Percentiles rank a stretch among this genome's conserved stretches.
Conservation (phyloP, 2,329 filamentous ascomycete genomes). For the Colletotrichum chrysophilum region DNA sequence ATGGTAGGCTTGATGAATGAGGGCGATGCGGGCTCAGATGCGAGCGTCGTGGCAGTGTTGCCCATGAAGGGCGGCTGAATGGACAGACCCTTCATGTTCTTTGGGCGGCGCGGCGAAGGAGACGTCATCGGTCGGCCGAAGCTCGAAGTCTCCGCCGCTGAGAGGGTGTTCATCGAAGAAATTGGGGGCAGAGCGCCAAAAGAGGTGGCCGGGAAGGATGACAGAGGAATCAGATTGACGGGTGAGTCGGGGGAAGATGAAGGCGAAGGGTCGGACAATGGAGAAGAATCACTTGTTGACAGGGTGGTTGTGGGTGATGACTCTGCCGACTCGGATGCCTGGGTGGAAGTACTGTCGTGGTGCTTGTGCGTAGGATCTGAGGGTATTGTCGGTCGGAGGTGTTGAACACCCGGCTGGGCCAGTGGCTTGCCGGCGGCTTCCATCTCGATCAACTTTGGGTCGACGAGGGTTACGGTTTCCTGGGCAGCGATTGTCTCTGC, state of each 20-base stretch:
- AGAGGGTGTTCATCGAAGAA: conserved; percentile 51
- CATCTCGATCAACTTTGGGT: conserved; percentile 57
- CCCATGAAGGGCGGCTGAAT: conserved; percentile 68
- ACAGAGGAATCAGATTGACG: conserved; percentile 73
- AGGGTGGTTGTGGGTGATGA: conserved; percentile 95
- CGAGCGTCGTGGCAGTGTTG: conserved; percentile 47
- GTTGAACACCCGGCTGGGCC: conserved; percentile 37
- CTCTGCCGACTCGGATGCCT: conserved; percentile 83
- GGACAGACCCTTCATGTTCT: conserved; percentile 84
- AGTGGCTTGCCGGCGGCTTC: conserved; percentile 42
- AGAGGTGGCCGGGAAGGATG: conserved; percentile 68
- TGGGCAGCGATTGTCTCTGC: conserved; percentile 58
- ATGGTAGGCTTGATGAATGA: conserved; percentile 83
- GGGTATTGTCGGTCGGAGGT: conserved; percentile 44
- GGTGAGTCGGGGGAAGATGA: conserved; percentile 93
- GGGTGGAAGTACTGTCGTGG: conserved; percentile 78
- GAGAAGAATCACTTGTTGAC: conserved; percentile 90
- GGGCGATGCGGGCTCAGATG: conserved; percentile 73
- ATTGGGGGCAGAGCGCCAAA: conserved; percentile 49
- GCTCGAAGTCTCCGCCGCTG: conserved; percentile 43
- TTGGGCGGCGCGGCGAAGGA: conserved; percentile 72
- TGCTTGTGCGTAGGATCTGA: conserved; percentile 68
- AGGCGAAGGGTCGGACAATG: conserved; percentile 87
- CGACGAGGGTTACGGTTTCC: conserved; percentile 58
- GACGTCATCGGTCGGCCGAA: conserved; percentile 68